Base-by-base conservation (phyloP, 345 rosid genomes). In the Crucihimalaya himalaica region DNA sequence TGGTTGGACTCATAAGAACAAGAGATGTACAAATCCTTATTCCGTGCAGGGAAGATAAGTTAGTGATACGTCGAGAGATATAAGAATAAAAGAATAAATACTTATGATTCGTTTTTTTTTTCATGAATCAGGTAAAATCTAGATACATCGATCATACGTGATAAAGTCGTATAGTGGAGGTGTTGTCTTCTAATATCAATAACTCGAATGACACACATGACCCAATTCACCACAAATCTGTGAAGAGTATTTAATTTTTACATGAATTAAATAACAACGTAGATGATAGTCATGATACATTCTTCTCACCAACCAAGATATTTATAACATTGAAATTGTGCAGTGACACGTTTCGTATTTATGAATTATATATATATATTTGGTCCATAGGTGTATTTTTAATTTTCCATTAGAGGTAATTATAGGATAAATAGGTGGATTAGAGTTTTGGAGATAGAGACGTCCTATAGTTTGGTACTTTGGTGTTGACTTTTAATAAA, bases 291-390 rank as follows among this genome's bases (percentile, higher is more conserved):
- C n/a, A n/a, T n/a, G n/a, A 23, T 28, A 19, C 51, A 47, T 56
- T 74, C 59, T 65, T 66, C 61, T 66, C 14, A 66, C 73, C 60
- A 74, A 57, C 78, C 31, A 46, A 46, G 57, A 45, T 65, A 65
- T 64, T 43, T 64, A 64, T 64, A 31, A 62, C 31, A 37, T 51
- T 23, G 12, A 61, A 63, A 52, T 5, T 52, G 21, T 72, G 46
- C 27, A 21, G 13, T 45, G 54, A 56, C 78, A 74, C 47, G 78
- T 57, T 45, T 56, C 78, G 6, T 55, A 58, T 25, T 21, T 19
- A 23, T 46, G 35, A 18, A 23, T 54, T 55, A 37, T 53, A 13
- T 40, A 35, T 40, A 37, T 14, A 8, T 55, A 45, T 8, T 46
- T 66, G 53, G 25, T 15, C 39, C 59, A 6, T 55, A 25, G 53